A percentile compares a stretch with the other conserved stretches of the same genome.
Evolutionary conservation across 176 grass and related monocot species (phyloP).

Genomic region (Ensete ventricosum): DNA sequence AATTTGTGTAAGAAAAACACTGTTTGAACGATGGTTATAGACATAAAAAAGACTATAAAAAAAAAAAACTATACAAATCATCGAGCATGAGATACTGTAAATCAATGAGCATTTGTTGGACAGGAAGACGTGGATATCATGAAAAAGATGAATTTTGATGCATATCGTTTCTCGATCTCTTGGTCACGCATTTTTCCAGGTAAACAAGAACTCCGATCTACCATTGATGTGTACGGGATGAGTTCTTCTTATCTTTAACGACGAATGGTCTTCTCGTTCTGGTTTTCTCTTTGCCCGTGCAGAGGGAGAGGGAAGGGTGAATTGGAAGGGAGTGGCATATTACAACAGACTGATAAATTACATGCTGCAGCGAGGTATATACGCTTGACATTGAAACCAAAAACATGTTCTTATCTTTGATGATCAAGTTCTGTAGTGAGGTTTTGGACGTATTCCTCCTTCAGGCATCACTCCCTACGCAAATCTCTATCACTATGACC

Average conservation of each 20-base stretch:
- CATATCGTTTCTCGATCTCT: constrained; percentile 6
- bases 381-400: neutral
- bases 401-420: neutral
- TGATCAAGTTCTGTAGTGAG: neutral
- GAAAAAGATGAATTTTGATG: constrained; percentile 13
- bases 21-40: too few species aligned
- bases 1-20: too few species aligned
- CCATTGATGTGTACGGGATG: neutral
- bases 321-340: constrained; percentile 77
- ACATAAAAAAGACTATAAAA: too few species aligned
- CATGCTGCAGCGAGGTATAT: constrained; percentile 56
- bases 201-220: neutral
- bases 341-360: constrained; percentile 85
- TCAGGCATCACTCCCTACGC: constrained; percentile 65
- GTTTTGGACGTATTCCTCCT: neutral
- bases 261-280: neutral
- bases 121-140: constrained; percentile 14
- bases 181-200: constrained; percentile 10
- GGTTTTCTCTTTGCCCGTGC: neutral
- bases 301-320: constrained; percentile 69
- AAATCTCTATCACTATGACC: constrained; percentile 96
- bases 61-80: too few species aligned
- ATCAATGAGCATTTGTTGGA: neutral
- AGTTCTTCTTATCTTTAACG: neutral
- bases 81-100: too few species aligned